phyloP scores from a whole-genome alignment of 345 rosid species.

The Psidium guajava region DNA sequence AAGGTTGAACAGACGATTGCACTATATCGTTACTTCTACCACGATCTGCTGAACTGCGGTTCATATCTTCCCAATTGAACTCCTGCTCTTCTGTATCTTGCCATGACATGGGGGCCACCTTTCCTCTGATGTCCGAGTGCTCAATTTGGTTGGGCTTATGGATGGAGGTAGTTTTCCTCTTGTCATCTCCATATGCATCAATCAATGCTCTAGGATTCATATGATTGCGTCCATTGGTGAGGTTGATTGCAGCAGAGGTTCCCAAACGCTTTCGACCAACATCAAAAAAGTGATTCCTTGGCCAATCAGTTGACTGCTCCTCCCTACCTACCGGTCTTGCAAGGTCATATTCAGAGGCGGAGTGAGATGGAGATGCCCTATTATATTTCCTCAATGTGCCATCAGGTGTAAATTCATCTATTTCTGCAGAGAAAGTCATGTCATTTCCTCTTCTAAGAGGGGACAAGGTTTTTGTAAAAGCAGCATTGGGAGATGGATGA shows the following conservation, averaged over 20 bases:
- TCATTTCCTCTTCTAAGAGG: slow-evolving; percentile 33
- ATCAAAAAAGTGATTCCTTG: slow-evolving; percentile 39
- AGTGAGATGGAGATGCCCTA: slow-evolving; percentile 49
- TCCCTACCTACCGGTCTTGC: slow-evolving; percentile 36
- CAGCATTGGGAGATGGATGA: slow-evolving; percentile 24
- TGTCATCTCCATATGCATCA: slow-evolving; percentile 94
- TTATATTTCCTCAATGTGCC: slow-evolving; percentile 59
- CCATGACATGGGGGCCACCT: slow-evolving; percentile 59
- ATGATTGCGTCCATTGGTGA: slow-evolving; percentile 45
- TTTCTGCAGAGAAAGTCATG: slow-evolving; percentile 24
- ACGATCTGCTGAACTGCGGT: slow-evolving; percentile 63
- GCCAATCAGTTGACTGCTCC: slow-evolving; percentile 47
- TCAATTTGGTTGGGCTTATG: slow-evolving; percentile 35
- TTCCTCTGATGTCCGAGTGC: slow-evolving; percentile 34
- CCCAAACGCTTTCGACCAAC: slow-evolving; percentile 25
- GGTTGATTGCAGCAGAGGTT: slow-evolving; percentile 20
- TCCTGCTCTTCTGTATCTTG: slow-evolving; percentile 99
- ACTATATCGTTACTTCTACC: slow-evolving; percentile 36
- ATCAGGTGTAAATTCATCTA: slow-evolving; percentile 36
- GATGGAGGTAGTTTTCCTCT: slow-evolving; percentile 31
- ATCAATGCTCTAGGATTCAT: slow-evolving; percentile 84
- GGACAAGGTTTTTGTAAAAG: slow-evolving; percentile 26
- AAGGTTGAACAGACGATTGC: slow-evolving; percentile 34
- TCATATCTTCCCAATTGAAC: slow-evolving; percentile 99
- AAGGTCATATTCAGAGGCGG: slow-evolving; percentile 41